Evolutionary conservation across 768 basidiomycete species (phyloP).

Genomic region (Sporobolomyces phaffii): DNA sequence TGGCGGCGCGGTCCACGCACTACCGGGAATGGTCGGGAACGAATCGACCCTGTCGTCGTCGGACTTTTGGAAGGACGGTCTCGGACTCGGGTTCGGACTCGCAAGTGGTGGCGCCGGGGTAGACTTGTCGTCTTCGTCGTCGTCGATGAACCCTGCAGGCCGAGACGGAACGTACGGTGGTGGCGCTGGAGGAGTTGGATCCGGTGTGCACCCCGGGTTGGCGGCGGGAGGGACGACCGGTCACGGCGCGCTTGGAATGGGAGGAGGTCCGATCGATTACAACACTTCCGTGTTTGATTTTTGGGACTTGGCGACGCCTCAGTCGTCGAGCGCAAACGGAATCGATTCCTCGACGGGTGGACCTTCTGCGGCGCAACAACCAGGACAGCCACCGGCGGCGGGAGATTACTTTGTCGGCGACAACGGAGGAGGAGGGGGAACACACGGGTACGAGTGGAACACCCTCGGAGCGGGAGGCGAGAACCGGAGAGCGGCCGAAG

Average conservation of each 20-base stretch:
- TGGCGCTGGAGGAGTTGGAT: too few species aligned
- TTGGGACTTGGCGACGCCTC: constrained; percentile 3
- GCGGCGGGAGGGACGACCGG: too few species aligned
- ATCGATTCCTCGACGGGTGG: too few species aligned
- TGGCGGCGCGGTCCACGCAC: neutral
- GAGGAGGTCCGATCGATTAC: neutral
- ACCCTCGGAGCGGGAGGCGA: neutral
- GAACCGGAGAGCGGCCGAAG: constrained; percentile 15
- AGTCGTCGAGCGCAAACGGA: too few species aligned
- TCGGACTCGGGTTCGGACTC: constrained; percentile 3
- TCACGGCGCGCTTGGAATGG: neutral
- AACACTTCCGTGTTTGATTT: constrained; percentile 8
- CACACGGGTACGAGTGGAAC: neutral
- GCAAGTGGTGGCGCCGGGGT: neutral
- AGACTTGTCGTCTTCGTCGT: neutral
- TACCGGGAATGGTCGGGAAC: constrained; percentile 13
- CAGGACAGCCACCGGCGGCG: neutral
- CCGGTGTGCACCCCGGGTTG: too few species aligned
- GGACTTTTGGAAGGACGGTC: constrained; percentile 14
- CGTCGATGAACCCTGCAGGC: too few species aligned
- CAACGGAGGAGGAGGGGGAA: neutral
- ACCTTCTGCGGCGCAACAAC: neutral
- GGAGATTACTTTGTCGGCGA: neutral
- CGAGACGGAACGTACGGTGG: too few species aligned
- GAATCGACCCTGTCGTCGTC: constrained; percentile 3